Evolutionary conservation across 2,329 filamentous ascomycete species (phyloP), one percentile per base, ranked within the genome.

Genomic region (Exutisphaerella laricina): DNA sequence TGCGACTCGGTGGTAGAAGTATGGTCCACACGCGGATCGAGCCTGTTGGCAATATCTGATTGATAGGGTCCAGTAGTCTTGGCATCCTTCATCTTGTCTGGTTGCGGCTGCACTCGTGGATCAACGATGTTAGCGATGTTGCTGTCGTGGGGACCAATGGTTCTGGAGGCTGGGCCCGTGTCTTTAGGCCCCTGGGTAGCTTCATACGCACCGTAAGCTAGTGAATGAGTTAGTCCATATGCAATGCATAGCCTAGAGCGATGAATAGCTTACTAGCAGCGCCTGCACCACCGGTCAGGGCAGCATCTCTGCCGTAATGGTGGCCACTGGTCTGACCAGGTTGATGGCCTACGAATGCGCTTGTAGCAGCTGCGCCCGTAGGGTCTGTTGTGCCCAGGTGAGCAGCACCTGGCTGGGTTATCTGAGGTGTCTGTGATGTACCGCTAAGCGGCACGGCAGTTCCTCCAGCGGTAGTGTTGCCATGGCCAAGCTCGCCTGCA

Each of bases 231-330:
- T n/a, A n/a, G n/a, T n/a, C n/a, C n/a, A n/a, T n/a, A n/a, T n/a
- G n/a, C n/a, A n/a, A n/a, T n/a, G n/a, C n/a, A n/a, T n/a, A n/a
- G n/a, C n/a, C n/a, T n/a, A n/a, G n/a, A n/a, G n/a, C n/a, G n/a
- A n/a, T n/a, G n/a, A n/a, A n/a, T n/a, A n/a, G 12, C 23, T 26
- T 12, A 16, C 58, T 62, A 20, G 56, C 59, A 29, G 58, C 55
- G 6, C 58, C 63, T 28, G 57, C 57, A 13, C 58, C 61, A 26
- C 54, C 61, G 8, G 48, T 60, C 1, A 62, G 17, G 9, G 58
- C 59, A n/a, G 58, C 57, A 39, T 66, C 56, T n/a, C 58, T 56
- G 21, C 58, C 59, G 28, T 60, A 53, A 37, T 61, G 60, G 26
- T 46, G 43, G 16, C 17, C 33, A 22, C 29, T 40, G n/a, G 16